Evolutionary conservation across 164 flowering plant species (phyloP).

Genomic region (Aristolochia contorta): DNA sequence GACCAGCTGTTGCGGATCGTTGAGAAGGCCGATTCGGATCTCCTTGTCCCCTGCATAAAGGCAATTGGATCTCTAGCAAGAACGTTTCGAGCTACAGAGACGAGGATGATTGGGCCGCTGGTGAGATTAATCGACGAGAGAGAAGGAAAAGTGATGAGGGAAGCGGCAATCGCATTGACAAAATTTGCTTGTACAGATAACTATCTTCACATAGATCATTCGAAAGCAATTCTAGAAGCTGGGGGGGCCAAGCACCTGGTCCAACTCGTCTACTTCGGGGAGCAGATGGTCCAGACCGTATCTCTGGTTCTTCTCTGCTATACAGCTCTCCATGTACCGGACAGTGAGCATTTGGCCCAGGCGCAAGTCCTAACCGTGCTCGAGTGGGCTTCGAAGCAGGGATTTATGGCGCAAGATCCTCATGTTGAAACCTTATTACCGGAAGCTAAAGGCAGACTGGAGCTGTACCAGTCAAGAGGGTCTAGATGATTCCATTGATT

Average conservation of each 20-base stretch:
- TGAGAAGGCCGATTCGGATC: conserved; percentile 40
- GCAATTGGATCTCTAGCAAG: conserved; percentile 62
- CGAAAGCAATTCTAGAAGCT: conserved; percentile 50
- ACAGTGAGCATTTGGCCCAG: conserved; percentile 55
- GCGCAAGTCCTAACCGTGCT: conserved; percentile 64
- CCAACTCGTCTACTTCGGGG: conserved; percentile 70
- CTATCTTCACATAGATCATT: conserved; percentile 50
- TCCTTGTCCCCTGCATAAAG: conserved; percentile 50
- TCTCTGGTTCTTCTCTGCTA: conserved; percentile 47
- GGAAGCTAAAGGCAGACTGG: conserved; percentile 59
- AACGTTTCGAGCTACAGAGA: conserved; percentile 70
- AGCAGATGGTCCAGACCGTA: conserved; percentile 45
- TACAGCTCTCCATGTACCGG: conserved; percentile 55
- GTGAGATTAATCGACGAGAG: conserved; percentile 66
- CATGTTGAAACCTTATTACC: conserved; percentile 30
- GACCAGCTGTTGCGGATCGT: conserved; percentile 58
- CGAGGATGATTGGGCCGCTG: conserved; percentile 56
- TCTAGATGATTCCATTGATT: conserved; percentile 30
- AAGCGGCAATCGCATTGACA: conserved; percentile 54
- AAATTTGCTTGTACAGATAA: conserved; percentile 67
- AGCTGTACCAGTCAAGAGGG: conserved; percentile 67
- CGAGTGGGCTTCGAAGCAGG: conserved; percentile 71
- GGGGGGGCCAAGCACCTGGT: conserved; percentile 62
- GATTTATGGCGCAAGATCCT: conserved; percentile 26
- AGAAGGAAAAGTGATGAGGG: conserved; percentile 44